phyloP scores from a whole-genome alignment of 2,329 filamentous ascomycete genomes.

The Neospermospora avenae region DNA sequence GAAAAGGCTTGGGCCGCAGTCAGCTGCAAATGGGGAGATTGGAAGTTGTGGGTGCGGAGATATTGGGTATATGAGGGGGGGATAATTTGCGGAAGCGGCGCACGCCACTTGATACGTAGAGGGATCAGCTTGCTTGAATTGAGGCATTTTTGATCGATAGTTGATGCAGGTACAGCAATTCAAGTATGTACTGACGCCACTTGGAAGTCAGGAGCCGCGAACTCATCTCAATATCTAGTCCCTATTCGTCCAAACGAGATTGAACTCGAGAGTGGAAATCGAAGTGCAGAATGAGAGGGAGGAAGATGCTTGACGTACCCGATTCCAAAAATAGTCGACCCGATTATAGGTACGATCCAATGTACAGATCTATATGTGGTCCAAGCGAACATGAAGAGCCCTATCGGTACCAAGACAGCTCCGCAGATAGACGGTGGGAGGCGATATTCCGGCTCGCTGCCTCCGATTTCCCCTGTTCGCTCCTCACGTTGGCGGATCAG shows the following conservation, averaged over 20 bases:
- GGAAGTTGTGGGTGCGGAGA: neutral
- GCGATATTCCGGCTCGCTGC: conserved; percentile 82
- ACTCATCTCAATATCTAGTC: neutral
- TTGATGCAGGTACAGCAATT: conserved; percentile 25
- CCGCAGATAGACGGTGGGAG: conserved; percentile 73
- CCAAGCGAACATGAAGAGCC: conserved; percentile 88
- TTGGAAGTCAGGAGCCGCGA: conserved; percentile 9
- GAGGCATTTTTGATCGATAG: conserved; percentile 6
- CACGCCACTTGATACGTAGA: neutral
- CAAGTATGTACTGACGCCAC: conserved; percentile 13
- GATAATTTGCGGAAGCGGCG: neutral
- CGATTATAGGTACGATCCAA: conserved; percentile 75
- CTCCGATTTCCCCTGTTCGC: conserved; percentile 39
- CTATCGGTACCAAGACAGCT: conserved; percentile 72
- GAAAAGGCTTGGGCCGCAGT: neutral
- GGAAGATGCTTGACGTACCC: conserved; percentile 51
- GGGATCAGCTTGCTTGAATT: neutral
- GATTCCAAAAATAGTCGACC: conserved; percentile 65
- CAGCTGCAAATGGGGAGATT: neutral
- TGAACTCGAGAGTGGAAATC: neutral
- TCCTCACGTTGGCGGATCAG: conserved; percentile 51
- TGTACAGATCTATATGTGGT: conserved; percentile 71
- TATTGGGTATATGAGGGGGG: neutral
- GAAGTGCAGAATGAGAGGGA: conserved; percentile 6
- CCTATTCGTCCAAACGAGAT: neutral